These are phyloP conservation scores for Trichoderma harzianum DNA, from an alignment of 2,329 filamentous ascomycete genomes.

Conservation along the genomic window DNA sequence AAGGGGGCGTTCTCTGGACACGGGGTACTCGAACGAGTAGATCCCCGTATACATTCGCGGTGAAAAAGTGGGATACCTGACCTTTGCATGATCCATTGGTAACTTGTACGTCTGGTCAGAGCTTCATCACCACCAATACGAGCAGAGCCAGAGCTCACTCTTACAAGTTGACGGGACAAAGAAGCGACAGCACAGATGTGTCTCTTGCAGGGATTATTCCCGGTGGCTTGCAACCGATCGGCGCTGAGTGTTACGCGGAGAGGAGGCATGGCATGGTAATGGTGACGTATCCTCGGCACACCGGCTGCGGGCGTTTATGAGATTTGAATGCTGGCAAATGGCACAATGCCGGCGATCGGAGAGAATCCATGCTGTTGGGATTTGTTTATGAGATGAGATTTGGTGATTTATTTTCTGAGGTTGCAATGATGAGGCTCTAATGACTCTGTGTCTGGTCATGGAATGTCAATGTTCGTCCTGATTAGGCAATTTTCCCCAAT, in stretches of 20 bases:
- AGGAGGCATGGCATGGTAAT: slow-evolving; percentile 8
- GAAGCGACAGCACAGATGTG: neutral
- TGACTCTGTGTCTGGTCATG: neutral
- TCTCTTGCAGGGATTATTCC: slow-evolving; percentile 14
- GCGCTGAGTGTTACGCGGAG: slow-evolving; percentile 17
- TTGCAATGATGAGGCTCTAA: neutral
- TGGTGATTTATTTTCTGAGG: neutral
- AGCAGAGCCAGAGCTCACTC: neutral
- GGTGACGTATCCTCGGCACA: slow-evolving; percentile 15
- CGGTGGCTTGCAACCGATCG: slow-evolving; percentile 14
- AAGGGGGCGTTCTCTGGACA: neutral
- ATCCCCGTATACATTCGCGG: neutral
- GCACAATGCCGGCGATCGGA: neutral
- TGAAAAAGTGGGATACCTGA: neutral
- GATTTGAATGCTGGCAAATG: neutral
- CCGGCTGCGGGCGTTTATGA: neutral
- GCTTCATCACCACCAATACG: neutral
- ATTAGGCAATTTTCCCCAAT: slow-evolving; percentile 5
- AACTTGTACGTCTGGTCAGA: neutral
- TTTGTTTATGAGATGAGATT: neutral
- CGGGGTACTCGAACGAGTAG: neutral
- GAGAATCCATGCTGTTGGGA: neutral
- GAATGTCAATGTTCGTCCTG: slow-evolving; percentile 1
- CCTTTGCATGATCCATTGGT: neutral
- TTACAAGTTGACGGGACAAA: neutral